Percentiles rank a stretch among this genome's conserved stretches.
phyloP scores from a whole-genome alignment of 1,139 yeast genomes.

The Torulaspora pretoriensis region DNA sequence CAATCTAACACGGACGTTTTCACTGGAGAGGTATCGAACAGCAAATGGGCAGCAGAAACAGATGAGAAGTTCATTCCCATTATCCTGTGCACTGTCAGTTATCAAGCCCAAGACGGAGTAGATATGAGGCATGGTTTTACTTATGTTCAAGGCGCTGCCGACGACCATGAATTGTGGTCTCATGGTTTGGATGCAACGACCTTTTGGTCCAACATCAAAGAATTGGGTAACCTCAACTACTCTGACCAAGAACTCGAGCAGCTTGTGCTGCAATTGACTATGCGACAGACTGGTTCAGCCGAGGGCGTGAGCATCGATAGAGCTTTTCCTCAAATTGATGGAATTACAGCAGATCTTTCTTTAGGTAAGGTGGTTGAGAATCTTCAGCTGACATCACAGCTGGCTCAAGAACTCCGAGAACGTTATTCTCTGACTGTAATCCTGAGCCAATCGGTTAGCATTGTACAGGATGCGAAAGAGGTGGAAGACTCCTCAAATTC shows the following conservation, averaged over 20 bases:
- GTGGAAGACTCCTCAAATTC: constrained; percentile 1
- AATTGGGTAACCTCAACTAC: constrained; percentile 38
- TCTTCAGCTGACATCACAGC: constrained; percentile 10
- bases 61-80: constrained; percentile 41
- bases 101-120: constrained; percentile 52
- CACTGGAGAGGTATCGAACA: constrained; percentile 27
- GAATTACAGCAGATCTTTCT: constrained; percentile 22
- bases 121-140: constrained; percentile 44
- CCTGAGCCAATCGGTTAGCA: constrained; percentile 20
- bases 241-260: constrained; percentile 42
- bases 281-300: constrained; percentile 2
- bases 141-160: constrained; percentile 90
- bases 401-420: constrained; percentile 12
- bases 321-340: constrained; percentile 16
- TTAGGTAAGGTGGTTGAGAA: constrained; percentile 23
- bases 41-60: constrained; percentile 22
- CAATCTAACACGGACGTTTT: constrained; percentile 24
- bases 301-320: constrained; percentile 11
- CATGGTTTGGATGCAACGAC: constrained; percentile 47
- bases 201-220: constrained; percentile 51
- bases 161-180: constrained; percentile 89
- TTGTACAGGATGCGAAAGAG: background rate
- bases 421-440: constrained; percentile 20
- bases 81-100: constrained; percentile 62
- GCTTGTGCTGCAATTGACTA: constrained; percentile 17